Evolutionary conservation across 2,329 filamentous ascomycete genomes (phyloP).

Genomic region (Apiospora koreana): DNA sequence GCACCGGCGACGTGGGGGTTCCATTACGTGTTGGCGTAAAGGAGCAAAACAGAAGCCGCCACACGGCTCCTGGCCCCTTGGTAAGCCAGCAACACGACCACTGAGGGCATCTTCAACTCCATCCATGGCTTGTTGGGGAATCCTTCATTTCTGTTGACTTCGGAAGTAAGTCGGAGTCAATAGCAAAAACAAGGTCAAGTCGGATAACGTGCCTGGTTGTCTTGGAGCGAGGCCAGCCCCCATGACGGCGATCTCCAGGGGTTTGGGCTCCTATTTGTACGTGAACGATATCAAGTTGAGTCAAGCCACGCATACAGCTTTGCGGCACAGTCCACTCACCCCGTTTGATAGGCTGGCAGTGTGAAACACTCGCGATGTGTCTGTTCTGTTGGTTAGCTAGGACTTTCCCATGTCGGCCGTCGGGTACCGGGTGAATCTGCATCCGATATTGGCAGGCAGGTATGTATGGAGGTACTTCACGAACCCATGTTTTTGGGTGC

Average conservation of each 20-base stretch:
- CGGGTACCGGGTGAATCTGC: conserved; percentile 3
- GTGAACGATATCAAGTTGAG: not conserved
- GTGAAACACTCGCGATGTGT: not conserved
- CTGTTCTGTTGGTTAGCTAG: not conserved
- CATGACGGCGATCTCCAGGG: not conserved
- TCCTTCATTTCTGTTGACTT: not conserved
- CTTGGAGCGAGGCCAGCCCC: not conserved
- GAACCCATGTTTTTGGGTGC: not conserved
- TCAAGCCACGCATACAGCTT: not conserved
- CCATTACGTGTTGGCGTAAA: conserved; percentile 1
- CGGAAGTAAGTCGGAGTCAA: not conserved
- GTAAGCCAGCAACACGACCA: not conserved
- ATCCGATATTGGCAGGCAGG: not conserved
- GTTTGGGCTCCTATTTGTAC: not conserved
- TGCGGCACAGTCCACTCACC: not conserved
- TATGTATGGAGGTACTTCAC: not conserved
- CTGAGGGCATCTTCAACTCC: not conserved
- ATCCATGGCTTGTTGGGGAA: not conserved
- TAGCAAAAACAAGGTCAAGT: not conserved
- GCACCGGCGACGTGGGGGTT: not conserved
- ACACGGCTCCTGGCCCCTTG: not conserved
- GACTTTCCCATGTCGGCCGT: not conserved
- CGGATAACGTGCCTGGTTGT: not conserved
- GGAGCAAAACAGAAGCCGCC: not conserved
- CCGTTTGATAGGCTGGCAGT: not conserved